Percentiles rank a stretch among this genome's conserved stretches.
Conservation (phyloP, 148 eudicot genomes). For the Selenicereus undatus region DNA sequence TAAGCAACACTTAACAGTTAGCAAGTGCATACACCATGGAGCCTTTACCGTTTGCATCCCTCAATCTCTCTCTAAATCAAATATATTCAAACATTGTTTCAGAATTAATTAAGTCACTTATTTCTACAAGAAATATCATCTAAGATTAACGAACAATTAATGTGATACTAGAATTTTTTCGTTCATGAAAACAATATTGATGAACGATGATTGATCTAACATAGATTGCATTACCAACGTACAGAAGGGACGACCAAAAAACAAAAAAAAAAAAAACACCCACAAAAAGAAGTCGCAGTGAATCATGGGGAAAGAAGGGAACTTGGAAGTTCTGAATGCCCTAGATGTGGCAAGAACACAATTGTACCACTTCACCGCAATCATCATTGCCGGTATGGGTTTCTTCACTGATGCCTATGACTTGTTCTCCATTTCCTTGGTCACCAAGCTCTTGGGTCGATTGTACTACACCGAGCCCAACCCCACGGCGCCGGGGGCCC, state of each 20-base stretch:
- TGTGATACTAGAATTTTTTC: too few species aligned
- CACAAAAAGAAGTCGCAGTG: background rate
- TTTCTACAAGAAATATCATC: too few species aligned
- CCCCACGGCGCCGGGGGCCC: conserved; percentile 40
- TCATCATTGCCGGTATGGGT: conserved; percentile 75
- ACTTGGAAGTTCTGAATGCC: conserved; percentile 51
- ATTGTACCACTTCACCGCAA: conserved; percentile 67
- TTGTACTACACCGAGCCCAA: conserved; percentile 42
- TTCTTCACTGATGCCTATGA: conserved; percentile 86
- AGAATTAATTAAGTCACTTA: too few species aligned
- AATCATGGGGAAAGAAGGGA: conserved; percentile 20
- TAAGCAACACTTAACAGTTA: too few species aligned
- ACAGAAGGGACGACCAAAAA: background rate
- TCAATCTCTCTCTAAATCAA: too few species aligned
- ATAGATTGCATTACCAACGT: too few species aligned
- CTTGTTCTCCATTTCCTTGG: conserved; percentile 61
- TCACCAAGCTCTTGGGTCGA: conserved; percentile 69
- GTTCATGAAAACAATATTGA: too few species aligned
- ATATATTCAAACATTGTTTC: too few species aligned
- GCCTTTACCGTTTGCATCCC: too few species aligned
- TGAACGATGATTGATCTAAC: too few species aligned
- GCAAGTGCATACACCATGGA: too few species aligned
- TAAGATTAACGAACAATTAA: too few species aligned
- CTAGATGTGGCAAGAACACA: conserved; percentile 67
- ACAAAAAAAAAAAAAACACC: background rate